Conservation (phyloP, 495 filamentous ascomycete genomes). For the Aspergillus carlsbadensis region DNA sequence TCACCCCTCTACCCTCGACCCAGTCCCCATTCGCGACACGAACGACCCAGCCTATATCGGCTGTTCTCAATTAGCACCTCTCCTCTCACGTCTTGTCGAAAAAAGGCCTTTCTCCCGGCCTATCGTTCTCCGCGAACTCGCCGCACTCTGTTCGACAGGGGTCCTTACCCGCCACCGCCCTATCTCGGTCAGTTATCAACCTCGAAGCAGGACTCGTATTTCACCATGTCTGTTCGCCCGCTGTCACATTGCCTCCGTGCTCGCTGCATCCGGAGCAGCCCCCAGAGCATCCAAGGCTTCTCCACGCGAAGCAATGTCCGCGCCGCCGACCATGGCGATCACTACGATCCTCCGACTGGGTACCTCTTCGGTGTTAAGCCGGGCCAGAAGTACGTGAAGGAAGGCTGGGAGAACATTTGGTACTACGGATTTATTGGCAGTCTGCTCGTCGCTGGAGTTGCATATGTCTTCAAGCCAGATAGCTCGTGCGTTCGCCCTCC, state of each 20-base stretch:
- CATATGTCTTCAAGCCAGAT: constrained; percentile 96
- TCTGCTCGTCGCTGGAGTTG: constrained; percentile 68
- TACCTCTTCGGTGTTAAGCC: constrained; percentile 91
- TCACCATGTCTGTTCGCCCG: constrained; percentile 43
- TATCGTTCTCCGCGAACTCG: constrained; percentile 5
- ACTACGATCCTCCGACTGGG: constrained; percentile 88
- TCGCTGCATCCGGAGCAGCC: constrained; percentile 38
- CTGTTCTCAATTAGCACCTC: constrained; percentile 23
- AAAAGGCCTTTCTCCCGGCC: constrained; percentile 4
- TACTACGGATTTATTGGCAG: constrained; percentile 90
- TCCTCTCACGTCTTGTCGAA: constrained; percentile 17
- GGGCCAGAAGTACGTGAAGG: constrained; percentile 90
- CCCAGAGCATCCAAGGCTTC: constrained; percentile 42
- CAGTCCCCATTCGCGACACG: constrained; percentile 18
- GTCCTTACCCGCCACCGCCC: constrained; percentile 23
- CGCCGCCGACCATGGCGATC: constrained; percentile 61
- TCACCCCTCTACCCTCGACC: constrained; percentile 35
- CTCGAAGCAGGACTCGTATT: constrained; percentile 15
- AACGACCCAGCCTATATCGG: constrained; percentile 24
- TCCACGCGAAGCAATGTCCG: constrained; percentile 44
- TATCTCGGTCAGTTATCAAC: constrained; percentile 13
- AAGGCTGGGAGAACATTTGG: constrained; percentile 91
- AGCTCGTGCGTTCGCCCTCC: constrained; percentile 73
- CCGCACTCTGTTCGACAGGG: constrained; percentile 17
- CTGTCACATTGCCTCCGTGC: constrained; percentile 43